phyloP scores from a whole-genome alignment of 73 alveolate genomes.

The Blepharisma stoltei region DNA sequence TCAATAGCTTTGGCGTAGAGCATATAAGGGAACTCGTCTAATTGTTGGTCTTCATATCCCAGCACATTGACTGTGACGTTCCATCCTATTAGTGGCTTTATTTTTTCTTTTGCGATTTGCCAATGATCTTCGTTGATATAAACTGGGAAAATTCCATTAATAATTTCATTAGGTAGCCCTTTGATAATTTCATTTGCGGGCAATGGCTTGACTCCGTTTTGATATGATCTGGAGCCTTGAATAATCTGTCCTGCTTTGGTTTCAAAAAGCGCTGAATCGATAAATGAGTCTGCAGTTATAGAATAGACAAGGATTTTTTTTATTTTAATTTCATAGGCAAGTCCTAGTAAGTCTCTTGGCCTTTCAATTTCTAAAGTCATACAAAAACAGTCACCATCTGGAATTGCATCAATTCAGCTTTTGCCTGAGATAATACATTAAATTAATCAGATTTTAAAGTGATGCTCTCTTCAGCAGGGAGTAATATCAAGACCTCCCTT shows the following conservation, averaged over 20 bases:
- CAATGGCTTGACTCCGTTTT: background rate
- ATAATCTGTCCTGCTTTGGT: slow-evolving; percentile 19
- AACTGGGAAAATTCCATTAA: slow-evolving; percentile 17
- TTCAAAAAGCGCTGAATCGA: slow-evolving; percentile 17
- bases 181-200: background rate
- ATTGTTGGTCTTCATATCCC: background rate
- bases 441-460: too few relatives aligned
- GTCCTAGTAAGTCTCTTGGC: background rate
- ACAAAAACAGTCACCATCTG: slow-evolving; percentile 29
- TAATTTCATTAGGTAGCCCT: slow-evolving; percentile 9
- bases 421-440: background rate
- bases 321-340: background rate
- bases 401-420: slow-evolving; percentile 12
- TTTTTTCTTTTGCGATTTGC: slow-evolving; percentile 1
- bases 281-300: slow-evolving; percentile 5
- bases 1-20: slow-evolving; percentile 1
- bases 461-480: too few relatives aligned
- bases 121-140: slow-evolving; percentile 21
- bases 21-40: background rate
- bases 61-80: slow-evolving; percentile 3
- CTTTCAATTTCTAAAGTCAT: slow-evolving; percentile 17
- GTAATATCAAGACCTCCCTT: too few relatives aligned
- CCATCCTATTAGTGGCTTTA: background rate
- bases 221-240: slow-evolving; percentile 16
- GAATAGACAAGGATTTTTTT: background rate